Conservation (phyloP, 495 filamentous ascomycete genomes). For the Xylaria flabelliformis region DNA sequence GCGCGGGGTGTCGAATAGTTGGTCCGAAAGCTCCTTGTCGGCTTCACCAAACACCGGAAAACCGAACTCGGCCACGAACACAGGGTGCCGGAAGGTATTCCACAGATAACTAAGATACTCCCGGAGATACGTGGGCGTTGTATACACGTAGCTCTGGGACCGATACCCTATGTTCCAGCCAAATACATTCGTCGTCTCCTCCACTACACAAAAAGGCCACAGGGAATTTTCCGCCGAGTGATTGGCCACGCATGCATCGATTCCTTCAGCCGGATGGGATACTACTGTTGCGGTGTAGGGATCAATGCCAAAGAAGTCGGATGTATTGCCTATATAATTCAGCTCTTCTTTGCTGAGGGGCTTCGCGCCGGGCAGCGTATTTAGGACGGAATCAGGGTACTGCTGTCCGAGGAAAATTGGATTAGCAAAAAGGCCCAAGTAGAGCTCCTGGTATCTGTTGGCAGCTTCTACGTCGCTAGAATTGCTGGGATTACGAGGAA, state of each 20-base stretch:
- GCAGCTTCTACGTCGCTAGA: slow-evolving; percentile 58
- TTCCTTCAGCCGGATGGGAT: slow-evolving; percentile 44
- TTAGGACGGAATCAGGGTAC: slow-evolving; percentile 45
- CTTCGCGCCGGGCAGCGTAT: neutral
- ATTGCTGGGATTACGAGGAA: slow-evolving; percentile 60
- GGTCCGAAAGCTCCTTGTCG: slow-evolving; percentile 53
- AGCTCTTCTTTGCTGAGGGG: slow-evolving; percentile 46
- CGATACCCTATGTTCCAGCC: slow-evolving; percentile 39
- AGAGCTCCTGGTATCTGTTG: slow-evolving; percentile 60
- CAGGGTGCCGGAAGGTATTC: slow-evolving; percentile 49
- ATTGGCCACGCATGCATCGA: slow-evolving; percentile 42
- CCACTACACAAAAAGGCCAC: slow-evolving; percentile 51
- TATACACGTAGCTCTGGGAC: slow-evolving; percentile 51
- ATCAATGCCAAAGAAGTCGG: slow-evolving; percentile 56
- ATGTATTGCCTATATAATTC: slow-evolving; percentile 42
- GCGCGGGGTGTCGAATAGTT: slow-evolving; percentile 48
- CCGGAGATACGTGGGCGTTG: slow-evolving; percentile 41
- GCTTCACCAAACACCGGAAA: slow-evolving; percentile 32
- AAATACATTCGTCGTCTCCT: slow-evolving; percentile 39
- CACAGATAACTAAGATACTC: slow-evolving; percentile 51
- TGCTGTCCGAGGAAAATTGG: slow-evolving; percentile 49
- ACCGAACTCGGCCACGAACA: slow-evolving; percentile 38
- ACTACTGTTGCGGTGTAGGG: slow-evolving; percentile 54
- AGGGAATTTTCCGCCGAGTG: slow-evolving; percentile 39
- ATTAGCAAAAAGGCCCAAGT: slow-evolving; percentile 63